These are phyloP conservation scores for Paecilomyces sp. DNA, from an alignment of 2,329 filamentous ascomycete genomes.

Conservation along the genomic window DNA sequence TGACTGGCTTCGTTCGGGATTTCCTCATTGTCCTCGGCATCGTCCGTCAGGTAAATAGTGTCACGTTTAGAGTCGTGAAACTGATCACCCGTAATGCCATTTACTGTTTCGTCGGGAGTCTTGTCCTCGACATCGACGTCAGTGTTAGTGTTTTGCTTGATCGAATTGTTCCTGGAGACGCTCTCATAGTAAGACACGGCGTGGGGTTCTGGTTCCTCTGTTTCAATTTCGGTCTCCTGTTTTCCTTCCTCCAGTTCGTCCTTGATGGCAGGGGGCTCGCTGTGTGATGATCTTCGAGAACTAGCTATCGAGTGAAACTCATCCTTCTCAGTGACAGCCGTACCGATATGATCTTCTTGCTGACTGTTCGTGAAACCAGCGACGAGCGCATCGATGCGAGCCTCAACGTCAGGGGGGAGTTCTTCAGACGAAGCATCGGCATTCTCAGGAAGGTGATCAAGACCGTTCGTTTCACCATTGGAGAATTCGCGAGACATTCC, in stretches of 20 bases:
- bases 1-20: neutral
- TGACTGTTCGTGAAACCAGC: conserved; percentile 16
- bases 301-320: conserved; percentile 35
- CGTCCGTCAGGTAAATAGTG: neutral
- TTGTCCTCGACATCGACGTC: neutral
- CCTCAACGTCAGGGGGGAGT: neutral
- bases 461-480: conserved; percentile 9
- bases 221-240: neutral
- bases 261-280: conserved; percentile 11
- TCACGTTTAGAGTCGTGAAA: neutral
- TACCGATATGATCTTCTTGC: conserved; percentile 10
- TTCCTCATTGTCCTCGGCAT: neutral
- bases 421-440: conserved; percentile 7
- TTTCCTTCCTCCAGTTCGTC: neutral
- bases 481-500: conserved; percentile 7
- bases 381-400: conserved; percentile 3
- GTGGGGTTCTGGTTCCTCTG: neutral
- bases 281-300: conserved; percentile 24
- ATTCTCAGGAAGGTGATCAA: conserved; percentile 4
- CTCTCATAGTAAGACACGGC: neutral
- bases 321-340: conserved; percentile 22
- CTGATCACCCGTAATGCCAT: neutral
- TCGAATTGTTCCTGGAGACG: neutral
- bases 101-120: neutral
- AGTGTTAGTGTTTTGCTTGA: neutral